Base-by-base conservation (phyloP, 805 yeast genomes). In the Metschnikowia lunata region DNA sequence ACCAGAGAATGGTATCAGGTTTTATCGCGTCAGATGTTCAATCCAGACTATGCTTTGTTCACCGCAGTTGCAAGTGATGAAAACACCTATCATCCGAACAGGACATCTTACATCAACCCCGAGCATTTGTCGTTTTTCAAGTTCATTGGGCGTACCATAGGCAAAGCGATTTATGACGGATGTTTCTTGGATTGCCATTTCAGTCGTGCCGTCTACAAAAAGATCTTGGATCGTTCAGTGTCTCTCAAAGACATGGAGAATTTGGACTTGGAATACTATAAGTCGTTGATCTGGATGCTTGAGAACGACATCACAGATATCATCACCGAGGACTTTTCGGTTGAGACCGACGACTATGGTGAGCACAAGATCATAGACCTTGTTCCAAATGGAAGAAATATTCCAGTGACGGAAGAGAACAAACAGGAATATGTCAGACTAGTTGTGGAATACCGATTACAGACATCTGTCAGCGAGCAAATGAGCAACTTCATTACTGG, bases 1-100 rank as follows among this genome's bases (percentile, higher is more conserved):
- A 87, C 97, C 0, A 75, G 99, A 58, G 99, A 93, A 62, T 93
- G 99, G 99, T 90, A 84, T 58, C 97, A 90, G 61, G 96, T 90
- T 6, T 66, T 93, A 37, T 82, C 97, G 0, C 75, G 97, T 49
- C 97, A 91, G 61, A 90, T 93, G 88, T 88, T 93, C 67, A 89
- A 91, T 60, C 95, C 98, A 0, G 96, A 88, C 57, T 89, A 89
- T 67, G 97, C 96, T 0, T 68, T 93, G 49, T 93, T 91, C 61
- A 73, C 85, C 1, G 96, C 98, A 0, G 96, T 89, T 36, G 86
- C 95, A 0, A 79, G 95, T 7, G 98, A 91, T 57, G 83, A 83
- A 51, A 88, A 96, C 0, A 88, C 97, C 0, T 93, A 89, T 75
- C 97, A 91, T 63, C 97, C 99, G 3, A 91, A 91, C 60, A 71